Base-by-base conservation (phyloP, 805 yeast species). In the Lachancea mirantina region DNA sequence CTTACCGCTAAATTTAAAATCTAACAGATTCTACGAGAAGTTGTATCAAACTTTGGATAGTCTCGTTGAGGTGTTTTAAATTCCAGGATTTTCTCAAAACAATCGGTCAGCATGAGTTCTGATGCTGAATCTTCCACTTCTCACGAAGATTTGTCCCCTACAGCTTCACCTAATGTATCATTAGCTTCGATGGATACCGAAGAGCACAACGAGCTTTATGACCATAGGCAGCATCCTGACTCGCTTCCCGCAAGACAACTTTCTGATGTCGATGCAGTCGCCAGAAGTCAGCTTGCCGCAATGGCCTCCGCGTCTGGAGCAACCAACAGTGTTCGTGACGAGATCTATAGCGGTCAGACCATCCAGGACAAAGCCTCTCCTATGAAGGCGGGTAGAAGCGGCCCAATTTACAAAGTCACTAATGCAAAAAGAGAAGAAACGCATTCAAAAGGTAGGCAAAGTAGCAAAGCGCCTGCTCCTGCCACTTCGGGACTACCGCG, bases 161-260 rank as follows among this genome's bases (percentile, higher is more conserved):
- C 55, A 2, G 42, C 47, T 10, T 49, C 59, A 6, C 30, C 45
- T 14, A 43, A 39, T 6, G 47, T 47, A 10, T 58, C 64, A 0
- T 43, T 57, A 37, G 53, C 46, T 11, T 62, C 68, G 9, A 53
- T 62, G 55, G 59, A 54, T 30, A 62, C 67, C 2, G 65, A 60
- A 19, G 59, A 56, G 10, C 59, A 55, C 33, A 45, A 46, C 21
- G 67, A 56, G 32, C 49, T 70, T 21, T 57, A 67, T 40, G 75
- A 70, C 46, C 75, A 70, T 45, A 63, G 75, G 38, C 59, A 63
- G 43, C 73, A 69, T 41, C 61, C 68, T 4, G 68, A 64, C 38
- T 50, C 38, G 22, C 16, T 34, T 11, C 38, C 38, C 15, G 38
- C 29, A 17, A 33, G 38, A 21, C 33, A 15, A 14, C 19, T 16